These are phyloP conservation scores for Uncinocarpus reesii DNA, from an alignment of 2,329 filamentous ascomycete species.

Conservation along the genomic window DNA sequence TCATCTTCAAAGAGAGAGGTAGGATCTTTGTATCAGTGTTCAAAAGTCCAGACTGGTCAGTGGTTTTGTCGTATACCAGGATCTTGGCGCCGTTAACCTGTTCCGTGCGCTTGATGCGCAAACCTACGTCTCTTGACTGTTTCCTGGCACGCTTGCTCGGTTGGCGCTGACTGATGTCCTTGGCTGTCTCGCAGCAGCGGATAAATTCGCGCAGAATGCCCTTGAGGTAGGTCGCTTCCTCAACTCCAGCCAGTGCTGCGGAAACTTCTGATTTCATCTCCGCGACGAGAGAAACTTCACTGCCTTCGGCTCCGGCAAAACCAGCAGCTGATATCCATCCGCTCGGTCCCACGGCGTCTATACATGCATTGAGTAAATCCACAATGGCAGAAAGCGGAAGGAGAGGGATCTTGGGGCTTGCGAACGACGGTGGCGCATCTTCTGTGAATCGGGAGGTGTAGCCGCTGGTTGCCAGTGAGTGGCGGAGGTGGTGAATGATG, in stretches of 20 bases:
- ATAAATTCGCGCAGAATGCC: slow-evolving; percentile 40
- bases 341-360: slow-evolving; percentile 40
- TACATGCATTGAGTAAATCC: slow-evolving; percentile 35
- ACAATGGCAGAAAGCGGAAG: slow-evolving; percentile 33
- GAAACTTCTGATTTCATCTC: slow-evolving; percentile 42
- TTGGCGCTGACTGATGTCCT: neutral
- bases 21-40: slow-evolving; percentile 39
- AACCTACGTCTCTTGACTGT: slow-evolving; percentile 14
- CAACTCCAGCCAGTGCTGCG: slow-evolving; percentile 38
- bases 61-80: slow-evolving; percentile 18
- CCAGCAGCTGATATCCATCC: slow-evolving; percentile 37
- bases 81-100: slow-evolving; percentile 30
- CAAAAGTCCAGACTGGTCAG: neutral
- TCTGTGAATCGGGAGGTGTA: slow-evolving; percentile 36
- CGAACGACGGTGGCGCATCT: slow-evolving; percentile 29
- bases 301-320: slow-evolving; percentile 26
- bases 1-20: slow-evolving; percentile 62
- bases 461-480: slow-evolving; percentile 35
- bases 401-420: slow-evolving; percentile 28
- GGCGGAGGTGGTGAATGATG: slow-evolving; percentile 35
- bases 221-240: slow-evolving; percentile 39
- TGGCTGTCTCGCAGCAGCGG: slow-evolving; percentile 28
- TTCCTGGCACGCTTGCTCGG: neutral
- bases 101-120: slow-evolving; percentile 29
- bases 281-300: slow-evolving; percentile 37